Percentiles rank a stretch among this genome's conserved stretches.
These are phyloP conservation scores for Fagopyrum homotropicum DNA, from an alignment of 148 eudicot species.

Conservation along the genomic window DNA sequence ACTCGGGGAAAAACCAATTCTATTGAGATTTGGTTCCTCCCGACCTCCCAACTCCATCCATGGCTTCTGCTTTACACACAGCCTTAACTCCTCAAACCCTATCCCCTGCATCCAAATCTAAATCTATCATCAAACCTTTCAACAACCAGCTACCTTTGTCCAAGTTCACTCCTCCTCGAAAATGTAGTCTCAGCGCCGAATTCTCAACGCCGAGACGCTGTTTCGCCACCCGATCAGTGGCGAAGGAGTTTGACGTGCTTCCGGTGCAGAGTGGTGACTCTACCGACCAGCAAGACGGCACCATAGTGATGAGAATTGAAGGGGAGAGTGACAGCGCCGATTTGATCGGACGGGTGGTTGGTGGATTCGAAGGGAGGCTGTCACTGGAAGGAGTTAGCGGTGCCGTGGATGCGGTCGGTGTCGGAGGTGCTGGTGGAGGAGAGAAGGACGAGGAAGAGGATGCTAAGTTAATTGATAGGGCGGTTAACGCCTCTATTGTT, in stretches of 20 bases:
- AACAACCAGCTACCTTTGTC: constrained; percentile 10
- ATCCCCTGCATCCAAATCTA: constrained; percentile 8
- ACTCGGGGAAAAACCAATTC: constrained; percentile 26
- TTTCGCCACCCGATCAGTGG: constrained; percentile 23
- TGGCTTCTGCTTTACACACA: constrained; percentile 11
- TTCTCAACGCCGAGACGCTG: constrained; percentile 12
- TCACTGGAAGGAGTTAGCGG: constrained; percentile 52
- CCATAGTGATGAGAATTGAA: constrained; percentile 21
- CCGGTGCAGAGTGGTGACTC: constrained; percentile 40
- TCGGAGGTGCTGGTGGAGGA: constrained; percentile 18
- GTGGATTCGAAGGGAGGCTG: constrained; percentile 60
- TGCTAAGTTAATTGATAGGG: constrained; percentile 55
- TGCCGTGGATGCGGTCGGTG: constrained; percentile 19
- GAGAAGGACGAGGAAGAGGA: constrained; percentile 28
- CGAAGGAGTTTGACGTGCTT: constrained; percentile 32
- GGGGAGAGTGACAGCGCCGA: constrained; percentile 20
- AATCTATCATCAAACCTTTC: constrained; percentile 8
- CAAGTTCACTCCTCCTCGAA: not conserved
- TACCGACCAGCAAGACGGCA: constrained; percentile 39
- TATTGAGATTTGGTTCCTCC: constrained; percentile 11
- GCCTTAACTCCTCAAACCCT: constrained; percentile 9
- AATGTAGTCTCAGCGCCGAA: not conserved
- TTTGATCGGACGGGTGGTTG: constrained; percentile 34
- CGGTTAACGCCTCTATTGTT: constrained; percentile 79
- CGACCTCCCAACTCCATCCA: not conserved